Conservation (phyloP, 2,329 filamentous ascomycete species). For the Aureobasidium sp. region DNA sequence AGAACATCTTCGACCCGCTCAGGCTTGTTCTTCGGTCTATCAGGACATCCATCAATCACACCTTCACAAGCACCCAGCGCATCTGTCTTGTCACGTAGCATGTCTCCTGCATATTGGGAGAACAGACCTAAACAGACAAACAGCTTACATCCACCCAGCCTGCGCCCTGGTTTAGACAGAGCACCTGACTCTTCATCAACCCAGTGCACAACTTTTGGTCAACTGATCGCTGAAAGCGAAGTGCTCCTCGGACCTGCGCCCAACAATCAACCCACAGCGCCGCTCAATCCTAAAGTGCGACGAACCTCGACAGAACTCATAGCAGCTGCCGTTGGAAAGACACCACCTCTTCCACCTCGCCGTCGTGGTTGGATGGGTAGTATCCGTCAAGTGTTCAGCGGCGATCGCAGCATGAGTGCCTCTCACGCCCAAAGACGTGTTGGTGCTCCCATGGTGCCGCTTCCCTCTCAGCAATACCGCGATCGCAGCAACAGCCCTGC, state of each 20-base stretch:
- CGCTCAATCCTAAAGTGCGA: not conserved
- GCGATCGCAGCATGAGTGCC: slow-evolving; percentile 23
- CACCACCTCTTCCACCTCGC: not conserved
- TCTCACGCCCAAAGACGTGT: slow-evolving; percentile 1
- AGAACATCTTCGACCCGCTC: slow-evolving; percentile 39
- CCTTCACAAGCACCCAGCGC: slow-evolving; percentile 10
- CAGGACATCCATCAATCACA: slow-evolving; percentile 12
- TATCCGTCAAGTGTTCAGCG: slow-evolving; percentile 20
- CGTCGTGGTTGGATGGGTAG: slow-evolving; percentile 24
- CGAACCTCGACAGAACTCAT: slow-evolving; percentile 3
- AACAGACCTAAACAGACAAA: not conserved
- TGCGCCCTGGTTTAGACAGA: slow-evolving; percentile 1
- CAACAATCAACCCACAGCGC: not conserved
- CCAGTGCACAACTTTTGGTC: slow-evolving; percentile 5
- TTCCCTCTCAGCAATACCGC: slow-evolving; percentile 6
- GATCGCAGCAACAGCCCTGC: slow-evolving; percentile 14
- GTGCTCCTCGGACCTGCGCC: not conserved
- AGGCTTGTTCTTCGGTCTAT: slow-evolving; percentile 15
- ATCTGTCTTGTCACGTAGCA: not conserved
- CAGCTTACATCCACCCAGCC: not conserved
- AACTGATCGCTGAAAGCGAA: slow-evolving; percentile 6
- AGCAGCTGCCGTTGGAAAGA: not conserved
- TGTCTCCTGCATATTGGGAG: slow-evolving; percentile 3
- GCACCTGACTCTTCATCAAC: not conserved
- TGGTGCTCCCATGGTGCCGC: slow-evolving; percentile 17